Conservation (phyloP, 2,329 filamentous ascomycete species). For the Penicillium sp. region DNA sequence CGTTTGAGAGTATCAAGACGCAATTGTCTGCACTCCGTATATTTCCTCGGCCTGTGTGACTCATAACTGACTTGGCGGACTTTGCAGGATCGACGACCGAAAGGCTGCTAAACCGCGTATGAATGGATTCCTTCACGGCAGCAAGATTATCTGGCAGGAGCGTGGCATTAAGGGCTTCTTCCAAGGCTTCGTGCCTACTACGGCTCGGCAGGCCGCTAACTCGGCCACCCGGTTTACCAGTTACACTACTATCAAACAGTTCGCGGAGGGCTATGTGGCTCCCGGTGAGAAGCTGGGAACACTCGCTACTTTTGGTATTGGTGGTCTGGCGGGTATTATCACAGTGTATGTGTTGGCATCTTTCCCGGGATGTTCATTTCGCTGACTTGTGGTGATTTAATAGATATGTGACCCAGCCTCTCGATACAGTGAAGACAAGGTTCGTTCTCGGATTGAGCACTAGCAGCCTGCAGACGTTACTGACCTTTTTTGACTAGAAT, state of each 20-base stretch:
- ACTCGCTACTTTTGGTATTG: conserved; percentile 85
- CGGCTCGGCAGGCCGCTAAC: conserved; percentile 91
- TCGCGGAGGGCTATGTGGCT: conserved; percentile 87
- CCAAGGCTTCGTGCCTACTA: conserved; percentile 94
- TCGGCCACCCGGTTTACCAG: conserved; percentile 87
- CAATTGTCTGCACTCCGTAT: conserved; percentile 63
- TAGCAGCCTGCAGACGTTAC: not conserved
- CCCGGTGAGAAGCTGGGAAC: conserved; percentile 93
- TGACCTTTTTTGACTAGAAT: conserved; percentile 58
- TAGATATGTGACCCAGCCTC: conserved; percentile 62
- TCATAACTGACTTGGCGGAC: not conserved
- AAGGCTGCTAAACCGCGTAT: conserved; percentile 84
- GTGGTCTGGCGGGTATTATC: conserved; percentile 83
- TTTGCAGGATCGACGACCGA: conserved; percentile 83
- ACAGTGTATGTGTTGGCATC: conserved; percentile 64
- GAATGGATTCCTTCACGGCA: conserved; percentile 88
- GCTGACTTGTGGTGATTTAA: not conserved
- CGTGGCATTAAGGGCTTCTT: conserved; percentile 91
- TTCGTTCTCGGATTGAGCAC: conserved; percentile 25
- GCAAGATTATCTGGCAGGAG: conserved; percentile 82
- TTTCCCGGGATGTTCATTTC: not conserved
- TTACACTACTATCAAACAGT: conserved; percentile 87
- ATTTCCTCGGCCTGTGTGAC: not conserved
- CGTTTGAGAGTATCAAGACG: conserved; percentile 98
- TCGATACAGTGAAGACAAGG: conserved; percentile 93